Evolutionary conservation across 228 moss, liverwort and hornwort genomes (phyloP).

Genomic region (Sphagnum fallax): DNA sequence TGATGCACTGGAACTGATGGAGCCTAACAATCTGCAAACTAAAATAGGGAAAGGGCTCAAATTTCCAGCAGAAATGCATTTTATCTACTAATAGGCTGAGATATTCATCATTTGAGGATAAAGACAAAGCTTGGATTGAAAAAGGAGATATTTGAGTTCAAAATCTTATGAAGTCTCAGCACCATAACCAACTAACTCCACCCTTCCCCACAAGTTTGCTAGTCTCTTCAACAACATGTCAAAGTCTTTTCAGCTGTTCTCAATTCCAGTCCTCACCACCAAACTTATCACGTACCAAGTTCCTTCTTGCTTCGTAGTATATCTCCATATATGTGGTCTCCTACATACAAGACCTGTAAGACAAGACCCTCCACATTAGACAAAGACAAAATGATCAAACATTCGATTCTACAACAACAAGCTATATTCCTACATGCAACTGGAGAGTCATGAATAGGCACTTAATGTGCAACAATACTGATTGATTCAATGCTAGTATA

Average conservation of each 20-base stretch:
- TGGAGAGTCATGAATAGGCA: no score
- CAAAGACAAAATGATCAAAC: no score
- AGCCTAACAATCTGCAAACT: not conserved
- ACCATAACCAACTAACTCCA: not conserved
- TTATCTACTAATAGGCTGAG: no score
- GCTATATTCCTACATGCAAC: not conserved
- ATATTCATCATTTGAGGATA: no score
- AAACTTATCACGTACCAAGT: constrained; percentile 41
- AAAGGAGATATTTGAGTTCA: no score
- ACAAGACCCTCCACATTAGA: not conserved
- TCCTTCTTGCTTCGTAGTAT: constrained; percentile 97
- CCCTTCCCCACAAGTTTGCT: no score
- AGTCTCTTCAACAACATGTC: not conserved
- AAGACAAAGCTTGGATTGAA: no score
- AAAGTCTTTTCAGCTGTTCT: not conserved
- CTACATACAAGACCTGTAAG: constrained; percentile 80
- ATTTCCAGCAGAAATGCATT: no score
- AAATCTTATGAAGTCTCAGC: not conserved
- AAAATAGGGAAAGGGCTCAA: not conserved
- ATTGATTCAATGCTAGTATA: no score
- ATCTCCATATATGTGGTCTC: constrained; percentile 97
- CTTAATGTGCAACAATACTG: no score
- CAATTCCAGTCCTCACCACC: no score
- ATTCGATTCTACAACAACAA: not conserved
- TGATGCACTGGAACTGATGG: not conserved